Conservation (phyloP, 2,329 filamentous ascomycete genomes). For the Coleophoma cylindrospora region DNA sequence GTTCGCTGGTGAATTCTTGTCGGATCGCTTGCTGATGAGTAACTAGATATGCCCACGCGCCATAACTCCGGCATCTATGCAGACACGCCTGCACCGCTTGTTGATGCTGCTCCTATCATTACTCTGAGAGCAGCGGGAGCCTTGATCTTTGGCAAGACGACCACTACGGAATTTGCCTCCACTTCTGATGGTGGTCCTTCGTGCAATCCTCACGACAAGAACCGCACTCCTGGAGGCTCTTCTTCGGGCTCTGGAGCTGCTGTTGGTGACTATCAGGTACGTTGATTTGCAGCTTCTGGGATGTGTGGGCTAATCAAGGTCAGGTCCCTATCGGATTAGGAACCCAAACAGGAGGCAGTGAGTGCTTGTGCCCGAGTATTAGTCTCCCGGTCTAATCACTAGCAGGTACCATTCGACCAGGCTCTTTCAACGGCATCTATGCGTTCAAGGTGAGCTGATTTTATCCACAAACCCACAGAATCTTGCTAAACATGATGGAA, state of each 20-base stretch:
- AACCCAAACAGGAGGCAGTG: slow-evolving; percentile 59
- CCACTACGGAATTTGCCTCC: slow-evolving; percentile 61
- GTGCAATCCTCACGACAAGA: slow-evolving; percentile 48
- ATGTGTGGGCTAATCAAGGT: too few relatives aligned
- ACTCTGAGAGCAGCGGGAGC: slow-evolving; percentile 50
- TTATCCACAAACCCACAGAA: not conserved
- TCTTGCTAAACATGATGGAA: not conserved
- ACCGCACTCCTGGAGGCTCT: slow-evolving; percentile 59
- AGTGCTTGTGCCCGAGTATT: too few relatives aligned
- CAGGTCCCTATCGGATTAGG: slow-evolving; percentile 49
- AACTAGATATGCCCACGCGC: slow-evolving; percentile 49
- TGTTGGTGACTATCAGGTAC: slow-evolving; percentile 58
- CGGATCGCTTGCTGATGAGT: not conserved
- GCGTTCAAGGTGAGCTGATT: slow-evolving; percentile 44
- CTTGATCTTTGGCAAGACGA: slow-evolving; percentile 53
- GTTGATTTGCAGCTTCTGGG: not conserved
- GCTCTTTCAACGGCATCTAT: slow-evolving; percentile 59
- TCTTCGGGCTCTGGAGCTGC: slow-evolving; percentile 63
- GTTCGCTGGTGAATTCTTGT: not conserved
- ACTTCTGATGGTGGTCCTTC: slow-evolving; percentile 48
- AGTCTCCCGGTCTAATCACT: too few relatives aligned
- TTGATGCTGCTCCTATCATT: slow-evolving; percentile 48
- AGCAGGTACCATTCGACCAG: slow-evolving; percentile 51
- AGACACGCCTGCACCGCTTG: slow-evolving; percentile 31
- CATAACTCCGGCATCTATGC: slow-evolving; percentile 51